Evolutionary conservation across 2,329 filamentous ascomycete species (phyloP).

Genomic region (Diaporthe citriasiana): DNA sequence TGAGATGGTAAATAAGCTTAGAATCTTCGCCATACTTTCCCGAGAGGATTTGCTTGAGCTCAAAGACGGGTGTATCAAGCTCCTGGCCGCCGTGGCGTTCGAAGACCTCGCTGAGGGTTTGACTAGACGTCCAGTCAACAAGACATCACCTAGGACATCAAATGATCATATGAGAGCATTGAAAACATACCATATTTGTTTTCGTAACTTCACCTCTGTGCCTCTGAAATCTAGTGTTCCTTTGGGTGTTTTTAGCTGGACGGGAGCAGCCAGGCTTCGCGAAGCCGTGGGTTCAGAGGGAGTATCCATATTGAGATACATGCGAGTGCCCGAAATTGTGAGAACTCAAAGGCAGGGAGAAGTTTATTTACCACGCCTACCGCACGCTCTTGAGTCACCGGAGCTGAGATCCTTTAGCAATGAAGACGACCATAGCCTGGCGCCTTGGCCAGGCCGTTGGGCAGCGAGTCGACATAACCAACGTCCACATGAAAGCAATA

Average conservation of each 20-base stretch:
- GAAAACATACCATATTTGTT: slow-evolving; percentile 69
- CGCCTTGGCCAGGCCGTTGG: too few species aligned
- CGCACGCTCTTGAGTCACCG: too few species aligned
- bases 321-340: too few species aligned
- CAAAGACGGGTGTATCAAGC: slow-evolving; percentile 82
- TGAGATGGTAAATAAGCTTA: slow-evolving; percentile 83
- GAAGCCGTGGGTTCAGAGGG: too few species aligned
- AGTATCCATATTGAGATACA: too few species aligned
- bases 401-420: too few species aligned
- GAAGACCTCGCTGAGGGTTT: slow-evolving; percentile 75
- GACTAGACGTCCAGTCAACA: slow-evolving; percentile 40
- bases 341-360: too few species aligned
- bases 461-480: too few species aligned
- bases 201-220: slow-evolving; percentile 76
- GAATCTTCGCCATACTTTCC: slow-evolving; percentile 53
- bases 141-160: neutral
- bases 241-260: slow-evolving; percentile 81
- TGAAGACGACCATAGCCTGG: too few species aligned
- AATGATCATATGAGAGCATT: neutral
- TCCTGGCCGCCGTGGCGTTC: slow-evolving; percentile 80
- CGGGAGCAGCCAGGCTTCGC: neutral
- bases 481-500: too few species aligned
- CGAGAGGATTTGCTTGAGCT: slow-evolving; percentile 78
- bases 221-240: slow-evolving; percentile 81
- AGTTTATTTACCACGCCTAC: too few species aligned